phyloP scores from a whole-genome alignment of 2,329 filamentous ascomycete genomes.

The Lomentospora prolificans region DNA sequence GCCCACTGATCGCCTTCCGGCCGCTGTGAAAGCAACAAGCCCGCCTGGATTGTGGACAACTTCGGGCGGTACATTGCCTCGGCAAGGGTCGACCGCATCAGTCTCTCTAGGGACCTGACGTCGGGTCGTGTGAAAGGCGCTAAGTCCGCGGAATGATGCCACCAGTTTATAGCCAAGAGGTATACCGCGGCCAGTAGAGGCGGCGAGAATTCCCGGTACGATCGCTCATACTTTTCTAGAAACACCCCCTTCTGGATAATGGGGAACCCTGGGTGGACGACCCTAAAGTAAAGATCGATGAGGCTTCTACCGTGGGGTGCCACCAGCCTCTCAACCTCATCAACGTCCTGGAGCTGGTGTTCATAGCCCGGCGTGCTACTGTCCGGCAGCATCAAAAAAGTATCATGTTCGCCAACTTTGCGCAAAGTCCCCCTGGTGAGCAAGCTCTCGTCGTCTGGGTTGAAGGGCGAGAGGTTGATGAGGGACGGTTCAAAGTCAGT shows the following conservation, averaged over 20 bases:
- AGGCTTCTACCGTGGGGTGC: slow-evolving; percentile 66
- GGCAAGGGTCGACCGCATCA: slow-evolving; percentile 62
- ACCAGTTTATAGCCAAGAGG: slow-evolving; percentile 80
- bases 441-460: slow-evolving; percentile 71
- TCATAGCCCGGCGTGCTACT: slow-evolving; percentile 61
- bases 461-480: slow-evolving; percentile 70
- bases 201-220: slow-evolving; percentile 64
- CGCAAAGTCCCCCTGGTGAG: slow-evolving; percentile 59
- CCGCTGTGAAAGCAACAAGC: slow-evolving; percentile 62
- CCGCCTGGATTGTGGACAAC: slow-evolving; percentile 69
- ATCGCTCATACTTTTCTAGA: slow-evolving; percentile 65
- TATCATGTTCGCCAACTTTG: slow-evolving; percentile 68
- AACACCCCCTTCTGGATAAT: slow-evolving; percentile 77
- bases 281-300: slow-evolving; percentile 71
- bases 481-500: slow-evolving; percentile 78
- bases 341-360: slow-evolving; percentile 57
- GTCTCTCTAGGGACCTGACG: slow-evolving; percentile 60
- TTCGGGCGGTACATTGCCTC: slow-evolving; percentile 76
- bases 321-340: slow-evolving; percentile 67
- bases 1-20: slow-evolving; percentile 75
- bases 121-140: slow-evolving; percentile 58
- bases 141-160: slow-evolving; percentile 63
- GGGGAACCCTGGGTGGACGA: slow-evolving; percentile 72
- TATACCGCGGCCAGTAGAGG: slow-evolving; percentile 73
- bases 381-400: slow-evolving; percentile 72